Conservation (phyloP, 352 stramenopile genomes). For the Pseudoperonospora humuli region DNA sequence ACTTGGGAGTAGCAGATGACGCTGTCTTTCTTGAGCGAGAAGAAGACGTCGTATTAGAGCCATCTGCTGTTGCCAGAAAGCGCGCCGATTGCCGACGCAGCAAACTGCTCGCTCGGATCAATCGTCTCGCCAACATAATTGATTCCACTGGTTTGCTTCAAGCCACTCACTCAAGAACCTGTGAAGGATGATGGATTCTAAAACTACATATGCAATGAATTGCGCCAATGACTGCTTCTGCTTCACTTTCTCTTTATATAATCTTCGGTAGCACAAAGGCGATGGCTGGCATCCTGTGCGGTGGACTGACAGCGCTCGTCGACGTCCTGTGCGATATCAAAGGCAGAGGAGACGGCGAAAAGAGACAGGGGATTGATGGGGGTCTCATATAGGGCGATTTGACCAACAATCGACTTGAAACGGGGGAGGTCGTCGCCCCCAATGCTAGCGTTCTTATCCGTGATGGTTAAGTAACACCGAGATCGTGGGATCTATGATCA, state of each 20-base stretch:
- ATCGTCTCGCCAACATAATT: conserved; percentile 21
- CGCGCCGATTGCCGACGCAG: conserved; percentile 22
- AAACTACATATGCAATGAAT: not conserved
- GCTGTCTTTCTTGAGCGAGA: conserved; percentile 1
- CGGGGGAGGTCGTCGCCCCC: conserved; percentile 8
- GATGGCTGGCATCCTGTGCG: conserved; percentile 5
- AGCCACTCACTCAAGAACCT: conserved; percentile 13
- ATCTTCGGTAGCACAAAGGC: conserved; percentile 14
- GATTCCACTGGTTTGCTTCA: conserved; percentile 3
- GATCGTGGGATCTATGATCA: conserved; percentile 78
- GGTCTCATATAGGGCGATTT: conserved; percentile 7
- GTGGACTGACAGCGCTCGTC: conserved; percentile 11
- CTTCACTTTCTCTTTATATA: no score
- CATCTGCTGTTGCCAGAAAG: conserved; percentile 15
- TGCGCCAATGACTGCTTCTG: no score
- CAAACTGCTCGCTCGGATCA: conserved; percentile 20
- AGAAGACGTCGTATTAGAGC: conserved; percentile 3
- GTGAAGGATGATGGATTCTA: conserved; percentile 2
- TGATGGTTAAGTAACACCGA: conserved; percentile 38
- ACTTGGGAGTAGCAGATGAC: conserved; percentile 9
- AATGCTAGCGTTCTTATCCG: conserved; percentile 48
- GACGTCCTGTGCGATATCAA: conserved; percentile 27
- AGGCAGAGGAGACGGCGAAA: conserved; percentile 12
- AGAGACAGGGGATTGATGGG: conserved; percentile 19
- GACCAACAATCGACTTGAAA: conserved; percentile 2